Base-by-base conservation (phyloP, 768 basidiomycete genomes). In the Trametes maxima region DNA sequence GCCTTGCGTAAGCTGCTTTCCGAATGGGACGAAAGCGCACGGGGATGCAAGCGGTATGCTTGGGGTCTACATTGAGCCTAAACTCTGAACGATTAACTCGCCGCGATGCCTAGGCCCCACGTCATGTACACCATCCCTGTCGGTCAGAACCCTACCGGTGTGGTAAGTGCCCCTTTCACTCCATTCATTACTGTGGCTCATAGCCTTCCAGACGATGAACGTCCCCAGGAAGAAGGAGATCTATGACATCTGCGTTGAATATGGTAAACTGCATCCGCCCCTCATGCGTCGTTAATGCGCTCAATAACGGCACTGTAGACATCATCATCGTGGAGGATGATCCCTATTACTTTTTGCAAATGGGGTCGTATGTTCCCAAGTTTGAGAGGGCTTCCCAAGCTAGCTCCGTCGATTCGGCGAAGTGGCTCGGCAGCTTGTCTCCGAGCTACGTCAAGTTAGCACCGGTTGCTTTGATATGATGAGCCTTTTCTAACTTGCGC, bases 101-200 rank as follows among this genome's bases (percentile, higher is more conserved):
- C 37, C 60, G 21, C 60, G 62, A 37, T n/a, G 24, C 33, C 2
- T 58, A 88, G 87, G 39, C 89, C 89, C 40, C 87, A 82, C 67
- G 81, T 90, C 33, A 78, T 91, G 73, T 91, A 91, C 70, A 88
- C 85, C 4, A 78, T 92, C 13, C 89, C 91, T 0, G 79, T 90
- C n/a, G 90, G 90, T 25, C 91, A 94, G 74, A 94, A 94, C 72
- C 93, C 92, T 5, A 88, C 85, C 5, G 92, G 92, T 19, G 76
- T 82, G 22, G 87, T 88, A 60, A 75, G 85, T 76, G 14, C 14
- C 17, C 17, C 53, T 11, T 5, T 25, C 7, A 46, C 13, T 28
- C 13, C 40, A 21, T 28, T 16, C 5, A 10, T n/a, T 24, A 4
- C 36, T 14, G 35, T 55, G 36, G 44, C 51, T n/a, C 40, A 57